Evolutionary conservation across 2,329 filamentous ascomycete genomes (phyloP).

Genomic region (Neoascochyta sp.): DNA sequence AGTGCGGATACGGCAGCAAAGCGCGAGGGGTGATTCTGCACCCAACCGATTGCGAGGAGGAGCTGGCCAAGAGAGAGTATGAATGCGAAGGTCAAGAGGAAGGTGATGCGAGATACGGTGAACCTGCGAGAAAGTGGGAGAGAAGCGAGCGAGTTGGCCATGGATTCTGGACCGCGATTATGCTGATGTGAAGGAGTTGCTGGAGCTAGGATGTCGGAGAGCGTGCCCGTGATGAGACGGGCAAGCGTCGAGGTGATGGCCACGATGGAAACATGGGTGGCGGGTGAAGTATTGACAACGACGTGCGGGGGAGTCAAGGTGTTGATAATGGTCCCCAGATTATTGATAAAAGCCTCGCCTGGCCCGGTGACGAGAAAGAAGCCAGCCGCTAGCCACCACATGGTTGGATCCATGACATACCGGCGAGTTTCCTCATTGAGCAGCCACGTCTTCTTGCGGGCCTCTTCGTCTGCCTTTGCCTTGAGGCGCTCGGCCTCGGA

Average conservation of each 20-base stretch:
- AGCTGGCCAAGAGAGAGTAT: conserved; percentile 71
- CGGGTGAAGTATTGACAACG: conserved; percentile 57
- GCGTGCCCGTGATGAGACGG: conserved; percentile 79
- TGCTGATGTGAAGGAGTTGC: conserved; percentile 51
- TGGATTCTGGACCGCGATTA: conserved; percentile 48
- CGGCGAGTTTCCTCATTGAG: conserved; percentile 84
- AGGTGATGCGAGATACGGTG: conserved; percentile 71
- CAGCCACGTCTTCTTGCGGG: conserved; percentile 80
- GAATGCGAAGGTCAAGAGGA: conserved; percentile 72
- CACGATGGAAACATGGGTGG: conserved; percentile 90
- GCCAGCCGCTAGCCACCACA: conserved; percentile 90
- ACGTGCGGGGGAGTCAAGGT: conserved; percentile 69
- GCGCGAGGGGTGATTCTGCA: conserved; percentile 70
- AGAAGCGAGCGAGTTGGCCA: conserved; percentile 42
- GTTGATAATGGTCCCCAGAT: conserved; percentile 87
- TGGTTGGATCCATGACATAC: conserved; percentile 83
- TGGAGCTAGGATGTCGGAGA: conserved; percentile 83
- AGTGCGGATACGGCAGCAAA: conserved; percentile 84
- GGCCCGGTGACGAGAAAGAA: conserved; percentile 93
- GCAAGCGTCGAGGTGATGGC: conserved; percentile 87
- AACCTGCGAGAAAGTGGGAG: conserved; percentile 39
- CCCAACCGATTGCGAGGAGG: conserved; percentile 69
- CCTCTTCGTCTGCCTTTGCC: conserved; percentile 50
- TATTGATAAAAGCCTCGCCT: conserved; percentile 98
- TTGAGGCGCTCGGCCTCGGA: conserved; percentile 47